Conservation (phyloP, 345 rosid species). For the Nasturtium officinale region DNA sequence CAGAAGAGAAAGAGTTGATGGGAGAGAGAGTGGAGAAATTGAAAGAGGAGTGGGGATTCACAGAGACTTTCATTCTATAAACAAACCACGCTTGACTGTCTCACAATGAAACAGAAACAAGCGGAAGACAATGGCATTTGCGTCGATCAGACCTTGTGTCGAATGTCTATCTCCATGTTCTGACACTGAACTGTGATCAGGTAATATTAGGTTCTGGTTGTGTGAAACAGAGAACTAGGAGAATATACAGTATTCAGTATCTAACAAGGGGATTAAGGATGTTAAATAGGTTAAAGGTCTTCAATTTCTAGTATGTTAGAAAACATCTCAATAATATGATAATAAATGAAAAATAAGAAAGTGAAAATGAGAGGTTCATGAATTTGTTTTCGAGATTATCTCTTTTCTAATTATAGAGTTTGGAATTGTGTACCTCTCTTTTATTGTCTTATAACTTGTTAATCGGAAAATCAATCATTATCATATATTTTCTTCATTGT, state of each 20-base stretch:
- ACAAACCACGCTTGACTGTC: constrained; percentile 50
- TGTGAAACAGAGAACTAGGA: background rate
- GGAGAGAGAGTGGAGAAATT: constrained; percentile 46
- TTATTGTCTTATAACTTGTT: constrained; percentile 26
- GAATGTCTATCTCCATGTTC: background rate
- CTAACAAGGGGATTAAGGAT: background rate
- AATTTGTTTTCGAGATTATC: constrained; percentile 16
- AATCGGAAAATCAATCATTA: constrained; percentile 2
- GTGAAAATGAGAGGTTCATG: constrained; percentile 26
- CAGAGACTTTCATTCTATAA: constrained; percentile 51
- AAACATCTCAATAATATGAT: background rate
- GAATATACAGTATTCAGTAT: background rate
- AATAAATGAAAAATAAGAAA: constrained; percentile 7
- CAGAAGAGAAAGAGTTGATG: constrained; percentile 39
- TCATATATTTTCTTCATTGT: constrained; percentile 16
- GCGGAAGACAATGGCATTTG: background rate
- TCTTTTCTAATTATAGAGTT: constrained; percentile 28
- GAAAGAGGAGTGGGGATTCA: constrained; percentile 58
- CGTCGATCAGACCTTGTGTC: background rate
- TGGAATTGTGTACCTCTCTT: constrained; percentile 35
- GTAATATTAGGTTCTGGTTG: background rate
- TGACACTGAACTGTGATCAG: background rate
- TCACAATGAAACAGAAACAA: background rate
- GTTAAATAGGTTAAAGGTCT: constrained; percentile 2
- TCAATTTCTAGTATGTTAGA: background rate